Evolutionary conservation across 768 basidiomycete species (phyloP).

Genomic region (Phylloporus arenicola): DNA sequence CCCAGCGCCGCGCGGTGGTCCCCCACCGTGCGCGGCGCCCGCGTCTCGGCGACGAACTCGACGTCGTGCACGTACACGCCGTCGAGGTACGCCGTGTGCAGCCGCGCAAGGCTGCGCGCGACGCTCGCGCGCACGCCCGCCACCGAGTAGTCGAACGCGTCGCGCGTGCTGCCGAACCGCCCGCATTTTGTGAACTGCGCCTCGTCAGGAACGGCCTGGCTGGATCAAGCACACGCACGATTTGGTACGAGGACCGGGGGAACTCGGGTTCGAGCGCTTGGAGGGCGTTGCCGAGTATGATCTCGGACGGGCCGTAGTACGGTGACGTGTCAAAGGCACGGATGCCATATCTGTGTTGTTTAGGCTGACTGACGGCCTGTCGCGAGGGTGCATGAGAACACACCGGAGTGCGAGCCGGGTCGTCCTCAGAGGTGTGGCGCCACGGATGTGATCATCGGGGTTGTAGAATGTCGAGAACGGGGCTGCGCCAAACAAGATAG

Average conservation of each 20-base stretch:
- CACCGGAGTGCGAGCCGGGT: conserved; percentile 75
- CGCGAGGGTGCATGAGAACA: conserved; percentile 4
- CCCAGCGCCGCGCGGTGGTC: conserved; percentile 52
- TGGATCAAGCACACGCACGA: conserved; percentile 39
- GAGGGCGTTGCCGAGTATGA: conserved; percentile 64
- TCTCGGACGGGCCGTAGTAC: conserved; percentile 78
- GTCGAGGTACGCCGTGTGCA: conserved; percentile 77
- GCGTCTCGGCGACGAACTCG: conserved; percentile 62
- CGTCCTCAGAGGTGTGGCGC: conserved; percentile 55
- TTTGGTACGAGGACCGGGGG: conserved; percentile 69
- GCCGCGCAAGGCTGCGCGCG: conserved; percentile 55
- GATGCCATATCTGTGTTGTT: conserved; percentile 62
- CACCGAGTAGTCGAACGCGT: conserved; percentile 72
- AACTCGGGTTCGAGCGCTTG: conserved; percentile 58
- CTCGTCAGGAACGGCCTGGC: no score
- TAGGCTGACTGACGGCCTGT: neutral
- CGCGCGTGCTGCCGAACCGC: conserved; percentile 50
- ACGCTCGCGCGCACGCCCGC: conserved; percentile 61
- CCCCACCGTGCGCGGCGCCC: conserved; percentile 47
- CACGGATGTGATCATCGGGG: conserved; percentile 48
- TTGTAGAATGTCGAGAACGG: conserved; percentile 68
- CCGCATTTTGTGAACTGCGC: conserved; percentile 82
- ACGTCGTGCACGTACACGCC: conserved; percentile 80
- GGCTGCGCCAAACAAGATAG: conserved; percentile 67
- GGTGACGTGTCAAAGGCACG: conserved; percentile 76